These are phyloP conservation scores for Entonaema liquescens DNA, from an alignment of 495 filamentous ascomycete species.

Conservation along the genomic window DNA sequence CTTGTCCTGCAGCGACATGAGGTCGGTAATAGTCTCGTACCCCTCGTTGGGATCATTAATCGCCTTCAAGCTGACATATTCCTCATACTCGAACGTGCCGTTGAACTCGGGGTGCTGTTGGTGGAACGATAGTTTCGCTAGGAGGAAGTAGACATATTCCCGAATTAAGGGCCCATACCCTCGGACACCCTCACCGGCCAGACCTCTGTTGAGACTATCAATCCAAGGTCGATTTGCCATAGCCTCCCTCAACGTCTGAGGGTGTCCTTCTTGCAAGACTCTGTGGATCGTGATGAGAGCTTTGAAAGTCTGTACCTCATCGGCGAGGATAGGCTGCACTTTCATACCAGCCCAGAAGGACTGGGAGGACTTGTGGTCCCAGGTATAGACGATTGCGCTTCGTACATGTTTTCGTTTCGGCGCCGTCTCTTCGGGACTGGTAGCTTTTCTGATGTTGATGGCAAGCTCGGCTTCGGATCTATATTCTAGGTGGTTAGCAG, in stretches of 20 bases:
- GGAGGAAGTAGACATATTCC: conserved; percentile 94
- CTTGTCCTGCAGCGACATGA: conserved; percentile 97
- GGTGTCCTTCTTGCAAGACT: conserved; percentile 95
- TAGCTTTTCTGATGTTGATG: conserved; percentile 97
- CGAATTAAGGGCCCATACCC: conserved; percentile 92
- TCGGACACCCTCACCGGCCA: conserved; percentile 84
- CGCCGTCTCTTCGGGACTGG: conserved; percentile 92
- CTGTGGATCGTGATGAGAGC: conserved; percentile 93
- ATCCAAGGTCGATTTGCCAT: conserved; percentile 90
- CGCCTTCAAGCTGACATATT: conserved; percentile 96
- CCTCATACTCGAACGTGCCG: conserved; percentile 98
- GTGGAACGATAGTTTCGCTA: conserved; percentile 93
- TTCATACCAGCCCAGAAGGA: conserved; percentile 99
- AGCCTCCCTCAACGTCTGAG: conserved; percentile 84
- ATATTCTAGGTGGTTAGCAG: conserved; percentile 27
- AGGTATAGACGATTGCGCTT: conserved; percentile 97
- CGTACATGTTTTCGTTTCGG: conserved; percentile 99
- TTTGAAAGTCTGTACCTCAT: conserved; percentile 95
- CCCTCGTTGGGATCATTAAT: conserved; percentile 99
- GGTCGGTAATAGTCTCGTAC: conserved; percentile 95
- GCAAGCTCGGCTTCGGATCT: conserved; percentile 93
- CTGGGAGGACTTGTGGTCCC: conserved; percentile 97
- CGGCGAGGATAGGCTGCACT: conserved; percentile 97
- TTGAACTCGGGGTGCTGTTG: conserved; percentile 98
- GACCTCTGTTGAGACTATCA: conserved; percentile 87